Base-by-base conservation (phyloP, 106 monocot species). In the Dioscorea alata region DNA sequence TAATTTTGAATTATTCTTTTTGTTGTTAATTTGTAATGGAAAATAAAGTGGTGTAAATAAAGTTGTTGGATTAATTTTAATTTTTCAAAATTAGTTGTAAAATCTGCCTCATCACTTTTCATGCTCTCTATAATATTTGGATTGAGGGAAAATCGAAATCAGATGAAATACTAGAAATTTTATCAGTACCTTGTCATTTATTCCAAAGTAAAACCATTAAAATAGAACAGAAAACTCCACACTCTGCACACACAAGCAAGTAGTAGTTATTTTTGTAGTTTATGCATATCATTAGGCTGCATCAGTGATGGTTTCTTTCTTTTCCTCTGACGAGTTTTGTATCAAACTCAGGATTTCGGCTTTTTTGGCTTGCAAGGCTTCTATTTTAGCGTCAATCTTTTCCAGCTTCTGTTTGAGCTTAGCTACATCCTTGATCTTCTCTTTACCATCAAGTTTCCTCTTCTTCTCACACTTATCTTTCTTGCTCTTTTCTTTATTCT, bases 391-490 rank as follows among this genome's bases (percentile, higher is more conserved):
- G 12, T 81, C 76, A 53, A 88, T 73, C 78, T 88, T 88, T 59
- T 79, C 81, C n/a, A 88, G 69, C 59, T 88, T 88, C 67, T 70
- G 73, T 56, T 88, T 88, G 54, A 88, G 75, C 69, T 74, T 81
- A 23, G 51, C 75, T 52, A 67, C 61, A 72, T 80, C 74, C 34
- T 74, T 68, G 13, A n/a, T 24, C 33, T 81, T 81, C 61, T 69
- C 63, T 21, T 69, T 76, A 48, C 22, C 68, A 23, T 51, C 53
- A 24, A 32, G 18, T 33, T 63, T 73, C 60, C 56, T 67, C 54
- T 70, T 63, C 60, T 80, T 76, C 50, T 74, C 64, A 66, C 63
- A 23, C 73, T 74, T 65, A 23, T 49, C 48, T 49, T 52, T 71
- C 42, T 70, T 35, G 18, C 76, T 76, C 12, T 63, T 56, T 48